phyloP scores from a whole-genome alignment of 495 filamentous ascomycete genomes.

The Xylaria telfairii region DNA sequence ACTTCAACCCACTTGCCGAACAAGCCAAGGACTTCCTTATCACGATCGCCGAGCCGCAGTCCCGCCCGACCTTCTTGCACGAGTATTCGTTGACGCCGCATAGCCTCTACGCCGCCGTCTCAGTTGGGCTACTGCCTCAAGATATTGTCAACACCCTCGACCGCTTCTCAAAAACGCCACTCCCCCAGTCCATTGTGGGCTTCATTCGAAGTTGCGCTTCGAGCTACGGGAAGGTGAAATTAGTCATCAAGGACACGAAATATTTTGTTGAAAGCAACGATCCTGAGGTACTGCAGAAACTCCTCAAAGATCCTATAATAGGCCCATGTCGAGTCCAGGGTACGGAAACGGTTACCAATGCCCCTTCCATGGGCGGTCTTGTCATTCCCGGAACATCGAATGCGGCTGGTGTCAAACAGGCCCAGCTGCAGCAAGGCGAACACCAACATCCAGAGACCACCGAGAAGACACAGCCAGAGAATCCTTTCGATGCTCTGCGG shows the following conservation, averaged over 20 bases:
- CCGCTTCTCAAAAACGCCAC: constrained; percentile 81
- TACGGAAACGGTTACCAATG: constrained; percentile 75
- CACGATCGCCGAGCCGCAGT: constrained; percentile 92
- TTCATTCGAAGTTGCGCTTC: constrained; percentile 86
- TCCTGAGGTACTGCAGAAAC: constrained; percentile 78
- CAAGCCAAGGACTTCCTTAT: constrained; percentile 94
- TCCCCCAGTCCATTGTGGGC: constrained; percentile 76
- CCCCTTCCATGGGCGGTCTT: constrained; percentile 85
- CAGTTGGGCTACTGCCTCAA: constrained; percentile 81
- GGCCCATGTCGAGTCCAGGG: constrained; percentile 53
- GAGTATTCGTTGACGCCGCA: constrained; percentile 92
- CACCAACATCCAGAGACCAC: constrained; percentile 32
- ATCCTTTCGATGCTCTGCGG: constrained; percentile 62
- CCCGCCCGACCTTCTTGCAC: constrained; percentile 84
- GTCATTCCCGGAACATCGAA: constrained; percentile 96
- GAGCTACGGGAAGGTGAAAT: constrained; percentile 93
- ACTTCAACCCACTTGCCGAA: constrained; percentile 82
- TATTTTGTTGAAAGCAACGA: constrained; percentile 94
- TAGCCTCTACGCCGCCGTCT: constrained; percentile 93
- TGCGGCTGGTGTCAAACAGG: constrained; percentile 82
- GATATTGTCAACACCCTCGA: constrained; percentile 92
- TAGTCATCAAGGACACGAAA: constrained; percentile 91
- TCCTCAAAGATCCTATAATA: constrained; percentile 67
- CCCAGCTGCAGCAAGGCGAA: constrained; percentile 46
- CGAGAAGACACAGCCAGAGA: constrained; percentile 45